Evolutionary conservation across 116 monocot genomes (phyloP).

Genomic region (Phalaenopsis hybrid): DNA sequence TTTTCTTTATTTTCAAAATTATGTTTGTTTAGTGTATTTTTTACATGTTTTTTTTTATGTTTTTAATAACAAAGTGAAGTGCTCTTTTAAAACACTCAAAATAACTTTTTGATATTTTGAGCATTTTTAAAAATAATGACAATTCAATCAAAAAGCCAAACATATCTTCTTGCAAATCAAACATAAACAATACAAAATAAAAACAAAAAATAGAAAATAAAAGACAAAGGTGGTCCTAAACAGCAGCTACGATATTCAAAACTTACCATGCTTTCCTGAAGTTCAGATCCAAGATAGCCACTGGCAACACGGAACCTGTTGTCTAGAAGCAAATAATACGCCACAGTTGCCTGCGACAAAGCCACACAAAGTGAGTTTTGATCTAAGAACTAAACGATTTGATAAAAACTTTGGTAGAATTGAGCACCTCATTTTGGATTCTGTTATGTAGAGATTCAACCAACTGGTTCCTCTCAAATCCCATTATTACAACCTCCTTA

Average conservation of each 20-base stretch:
- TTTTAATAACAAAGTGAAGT: too few species aligned
- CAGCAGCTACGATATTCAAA: background rate
- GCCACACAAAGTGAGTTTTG: background rate
- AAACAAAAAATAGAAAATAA: too few species aligned
- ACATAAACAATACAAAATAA: too few species aligned
- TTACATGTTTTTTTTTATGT: too few species aligned
- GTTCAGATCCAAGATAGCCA: constrained; percentile 89
- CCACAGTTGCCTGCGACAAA: constrained; percentile 66
- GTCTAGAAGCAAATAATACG: constrained; percentile 88
- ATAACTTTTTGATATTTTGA: too few species aligned
- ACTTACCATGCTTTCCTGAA: constrained; percentile 71
- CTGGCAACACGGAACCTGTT: constrained; percentile 64
- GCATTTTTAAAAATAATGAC: too few species aligned
- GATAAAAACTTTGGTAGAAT: background rate
- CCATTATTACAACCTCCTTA: constrained; percentile 29
- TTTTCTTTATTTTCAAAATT: too few species aligned
- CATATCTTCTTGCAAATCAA: too few species aligned
- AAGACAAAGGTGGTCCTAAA: too few species aligned
- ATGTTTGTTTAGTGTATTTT: too few species aligned
- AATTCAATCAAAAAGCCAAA: too few species aligned
- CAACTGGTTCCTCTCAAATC: constrained; percentile 21
- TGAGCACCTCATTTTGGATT: constrained; percentile 22
- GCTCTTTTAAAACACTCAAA: too few species aligned
- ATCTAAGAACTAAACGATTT: background rate
- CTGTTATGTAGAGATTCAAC: constrained; percentile 31